A percentile compares a stretch with the other conserved stretches of the same genome.
These are phyloP conservation scores for Pythium monospermum DNA, from an alignment of 352 stramenopile genomes.

Conservation along the genomic window DNA sequence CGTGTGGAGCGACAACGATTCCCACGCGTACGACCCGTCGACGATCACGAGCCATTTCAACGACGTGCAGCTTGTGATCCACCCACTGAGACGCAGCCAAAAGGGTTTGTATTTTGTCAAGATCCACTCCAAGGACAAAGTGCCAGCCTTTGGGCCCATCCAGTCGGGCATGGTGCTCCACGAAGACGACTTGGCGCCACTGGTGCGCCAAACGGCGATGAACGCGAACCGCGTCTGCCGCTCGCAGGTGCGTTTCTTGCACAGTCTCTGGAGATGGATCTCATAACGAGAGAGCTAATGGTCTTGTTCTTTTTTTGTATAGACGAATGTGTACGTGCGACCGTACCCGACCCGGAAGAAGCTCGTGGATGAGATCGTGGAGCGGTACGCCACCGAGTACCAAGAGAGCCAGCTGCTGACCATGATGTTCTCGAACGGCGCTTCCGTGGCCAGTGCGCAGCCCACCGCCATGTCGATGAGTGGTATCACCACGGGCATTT, in stretches of 20 bases:
- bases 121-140: slow-evolving; percentile 80
- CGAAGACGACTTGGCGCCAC: slow-evolving; percentile 50
- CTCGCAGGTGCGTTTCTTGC: slow-evolving; percentile 43
- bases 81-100: slow-evolving; percentile 57
- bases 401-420: slow-evolving; percentile 80
- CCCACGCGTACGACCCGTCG: slow-evolving; percentile 68
- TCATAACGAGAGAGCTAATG: too few species aligned
- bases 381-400: slow-evolving; percentile 82
- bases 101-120: slow-evolving; percentile 69
- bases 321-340: slow-evolving; percentile 80
- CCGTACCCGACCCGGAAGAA: slow-evolving; percentile 86
- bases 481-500: slow-evolving; percentile 7
- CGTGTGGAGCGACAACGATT: slow-evolving; percentile 81
- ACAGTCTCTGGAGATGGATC: slow-evolving; percentile 1
- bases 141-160: slow-evolving; percentile 71
- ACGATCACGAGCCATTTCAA: slow-evolving; percentile 90
- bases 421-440: slow-evolving; percentile 56
- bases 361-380: slow-evolving; percentile 84
- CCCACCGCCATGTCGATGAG: not conserved
- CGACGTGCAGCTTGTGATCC: slow-evolving; percentile 84
- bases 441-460: not conserved
- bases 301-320: slow-evolving; percentile 6
- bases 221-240: slow-evolving; percentile 86
- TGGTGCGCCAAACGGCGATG: slow-evolving; percentile 85
- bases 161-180: slow-evolving; percentile 84